These are phyloP conservation scores for Deakozyma indianensis DNA, from an alignment of 805 yeast genomes.

Conservation along the genomic window DNA sequence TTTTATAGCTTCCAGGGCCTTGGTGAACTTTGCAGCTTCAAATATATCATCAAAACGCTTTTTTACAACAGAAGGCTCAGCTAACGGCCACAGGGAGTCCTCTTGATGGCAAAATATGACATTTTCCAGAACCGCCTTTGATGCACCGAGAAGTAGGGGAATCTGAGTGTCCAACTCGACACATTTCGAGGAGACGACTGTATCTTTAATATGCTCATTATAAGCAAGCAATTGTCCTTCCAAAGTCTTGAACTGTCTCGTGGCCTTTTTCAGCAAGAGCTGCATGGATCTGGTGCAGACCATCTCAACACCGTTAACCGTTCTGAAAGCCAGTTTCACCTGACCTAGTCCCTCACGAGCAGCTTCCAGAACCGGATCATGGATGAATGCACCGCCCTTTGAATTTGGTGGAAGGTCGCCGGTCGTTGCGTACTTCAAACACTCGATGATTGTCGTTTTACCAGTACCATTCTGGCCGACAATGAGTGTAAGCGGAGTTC, in stretches of 20 bases:
- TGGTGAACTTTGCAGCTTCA: slow-evolving; percentile 86
- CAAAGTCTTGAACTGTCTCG: slow-evolving; percentile 70
- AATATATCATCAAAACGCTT: slow-evolving; percentile 93
- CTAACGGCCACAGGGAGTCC: slow-evolving; percentile 88
- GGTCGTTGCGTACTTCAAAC: slow-evolving; percentile 85
- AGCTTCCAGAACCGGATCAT: slow-evolving; percentile 64
- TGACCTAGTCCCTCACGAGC: slow-evolving; percentile 76
- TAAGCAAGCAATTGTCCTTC: slow-evolving; percentile 76
- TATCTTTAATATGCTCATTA: slow-evolving; percentile 38
- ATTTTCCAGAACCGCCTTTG: slow-evolving; percentile 74
- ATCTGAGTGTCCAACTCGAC: slow-evolving; percentile 72
- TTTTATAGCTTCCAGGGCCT: slow-evolving; percentile 72
- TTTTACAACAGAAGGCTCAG: slow-evolving; percentile 74
- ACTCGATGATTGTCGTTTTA: slow-evolving; percentile 91
- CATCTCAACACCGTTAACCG: slow-evolving; percentile 62
- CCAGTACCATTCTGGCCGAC: slow-evolving; percentile 97
- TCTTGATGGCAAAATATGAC: slow-evolving; percentile 97
- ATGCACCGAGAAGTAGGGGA: slow-evolving; percentile 76
- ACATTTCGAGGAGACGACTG: slow-evolving; percentile 58
- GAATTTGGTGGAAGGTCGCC: slow-evolving; percentile 94
- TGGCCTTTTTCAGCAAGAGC: slow-evolving; percentile 44
- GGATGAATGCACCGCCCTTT: slow-evolving; percentile 90
- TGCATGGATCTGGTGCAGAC: slow-evolving; percentile 79
- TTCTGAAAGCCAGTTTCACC: slow-evolving; percentile 72
- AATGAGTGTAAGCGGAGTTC: slow-evolving; percentile 78